Evolutionary conservation across 2,329 filamentous ascomycete species (phyloP).

Genomic region (Podosphaera leucotricha): DNA sequence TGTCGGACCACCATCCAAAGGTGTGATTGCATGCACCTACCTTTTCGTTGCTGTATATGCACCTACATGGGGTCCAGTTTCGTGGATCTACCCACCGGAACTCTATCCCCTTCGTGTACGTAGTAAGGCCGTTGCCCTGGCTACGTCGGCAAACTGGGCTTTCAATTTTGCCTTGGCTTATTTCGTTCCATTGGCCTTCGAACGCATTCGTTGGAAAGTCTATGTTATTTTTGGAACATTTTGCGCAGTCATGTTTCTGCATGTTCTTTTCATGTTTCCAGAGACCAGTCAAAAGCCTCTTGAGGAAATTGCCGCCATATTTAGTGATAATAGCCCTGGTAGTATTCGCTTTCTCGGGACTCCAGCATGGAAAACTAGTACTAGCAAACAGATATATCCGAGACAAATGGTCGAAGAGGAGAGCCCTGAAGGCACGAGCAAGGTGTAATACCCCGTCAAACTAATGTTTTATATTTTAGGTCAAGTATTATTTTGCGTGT

Average conservation of each 20-base stretch:
- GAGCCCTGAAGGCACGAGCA: neutral
- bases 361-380: constrained; percentile 13
- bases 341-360: constrained; percentile 12
- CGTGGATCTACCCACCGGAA: constrained; percentile 27
- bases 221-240: constrained; percentile 30
- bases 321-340: constrained; percentile 17
- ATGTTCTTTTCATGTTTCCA: constrained; percentile 30
- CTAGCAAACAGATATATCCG: constrained; percentile 1
- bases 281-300: constrained; percentile 31
- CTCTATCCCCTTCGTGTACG: constrained; percentile 24
- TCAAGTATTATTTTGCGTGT: too few relatives aligned
- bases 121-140: constrained; percentile 28
- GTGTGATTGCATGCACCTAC: constrained; percentile 41
- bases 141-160: constrained; percentile 26
- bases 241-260: constrained; percentile 24
- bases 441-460: too few relatives aligned
- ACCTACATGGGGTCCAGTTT: constrained; percentile 26
- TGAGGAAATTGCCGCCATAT: constrained; percentile 28
- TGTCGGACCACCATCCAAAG: constrained; percentile 25
- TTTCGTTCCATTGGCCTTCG: constrained; percentile 23
- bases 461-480: too few relatives aligned
- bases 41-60: constrained; percentile 33
- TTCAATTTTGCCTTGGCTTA: constrained; percentile 21
- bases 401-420: neutral
- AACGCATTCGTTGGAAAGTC: constrained; percentile 25